phyloP scores from a whole-genome alignment of 148 eudicot genomes.

The Hydrangea macrophylla region DNA sequence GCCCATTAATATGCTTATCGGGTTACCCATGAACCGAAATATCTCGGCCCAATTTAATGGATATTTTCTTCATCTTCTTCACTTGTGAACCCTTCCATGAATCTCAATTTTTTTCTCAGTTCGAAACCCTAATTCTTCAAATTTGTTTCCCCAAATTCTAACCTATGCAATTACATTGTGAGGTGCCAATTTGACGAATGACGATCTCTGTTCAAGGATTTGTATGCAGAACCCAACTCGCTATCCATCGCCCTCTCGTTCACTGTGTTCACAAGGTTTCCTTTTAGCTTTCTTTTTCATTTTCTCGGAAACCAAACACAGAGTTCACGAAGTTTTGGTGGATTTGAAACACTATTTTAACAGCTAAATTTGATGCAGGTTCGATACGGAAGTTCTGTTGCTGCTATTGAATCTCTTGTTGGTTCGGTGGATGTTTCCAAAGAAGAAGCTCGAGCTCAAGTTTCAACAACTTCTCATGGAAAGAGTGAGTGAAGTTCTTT shows the following conservation, averaged over 20 bases:
- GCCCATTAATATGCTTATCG: background rate
- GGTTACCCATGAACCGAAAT: background rate
- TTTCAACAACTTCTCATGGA: background rate
- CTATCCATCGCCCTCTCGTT: slow-evolving; percentile 23
- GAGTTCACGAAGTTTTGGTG: background rate
- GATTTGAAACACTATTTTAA: background rate
- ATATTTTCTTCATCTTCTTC: background rate
- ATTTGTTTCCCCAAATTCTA: too few relatives aligned
- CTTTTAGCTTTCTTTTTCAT: background rate
- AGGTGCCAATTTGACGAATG: background rate
- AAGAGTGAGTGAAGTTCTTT: slow-evolving; percentile 6
- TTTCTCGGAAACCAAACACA: background rate
- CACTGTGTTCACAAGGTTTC: slow-evolving; percentile 25
- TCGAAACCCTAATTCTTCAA: background rate
- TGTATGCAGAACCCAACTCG: slow-evolving; percentile 21
- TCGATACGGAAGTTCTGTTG: slow-evolving; percentile 12
- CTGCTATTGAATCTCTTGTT: slow-evolving; percentile 11
- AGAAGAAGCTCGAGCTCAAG: background rate
- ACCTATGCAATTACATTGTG: background rate
- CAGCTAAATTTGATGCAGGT: slow-evolving; percentile 4
- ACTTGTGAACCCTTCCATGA: background rate
- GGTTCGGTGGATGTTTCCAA: slow-evolving; percentile 12
- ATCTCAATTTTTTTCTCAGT: background rate
- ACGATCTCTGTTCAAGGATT: slow-evolving; percentile 17
- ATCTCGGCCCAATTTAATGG: background rate